These are phyloP conservation scores for Flueggea neowawraea DNA, from an alignment of 441 rosid species.

Conservation along the genomic window DNA sequence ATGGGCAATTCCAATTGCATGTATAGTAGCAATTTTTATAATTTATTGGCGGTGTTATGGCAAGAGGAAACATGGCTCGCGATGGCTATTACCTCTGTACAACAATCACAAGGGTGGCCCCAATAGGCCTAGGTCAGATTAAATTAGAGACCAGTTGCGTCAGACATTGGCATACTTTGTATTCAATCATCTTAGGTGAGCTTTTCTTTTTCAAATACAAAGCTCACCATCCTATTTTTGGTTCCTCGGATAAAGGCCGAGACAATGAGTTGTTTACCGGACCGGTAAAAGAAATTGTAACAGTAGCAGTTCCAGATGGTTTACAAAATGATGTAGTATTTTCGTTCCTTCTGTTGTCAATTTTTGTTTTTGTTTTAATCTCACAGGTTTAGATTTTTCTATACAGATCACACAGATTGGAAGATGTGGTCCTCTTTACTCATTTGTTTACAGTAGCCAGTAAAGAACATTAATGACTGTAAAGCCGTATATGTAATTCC, in stretches of 20 bases:
- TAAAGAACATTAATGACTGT: too few species aligned
- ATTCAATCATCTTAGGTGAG: constrained; percentile 19
- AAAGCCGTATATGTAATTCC: too few species aligned
- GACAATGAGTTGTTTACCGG: constrained; percentile 1
- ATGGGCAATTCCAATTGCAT: constrained; percentile 86
- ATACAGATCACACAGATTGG: too few species aligned
- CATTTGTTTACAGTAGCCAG: too few species aligned
- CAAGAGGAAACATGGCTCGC: constrained; percentile 65
- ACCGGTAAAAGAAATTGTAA: too few species aligned
- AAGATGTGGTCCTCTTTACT: too few species aligned
- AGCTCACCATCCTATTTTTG: constrained; percentile 21
- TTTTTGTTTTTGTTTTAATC: too few species aligned
- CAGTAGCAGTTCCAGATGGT: too few species aligned
- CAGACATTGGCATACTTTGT: constrained; percentile 12
- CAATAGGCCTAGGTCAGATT: constrained; percentile 78
- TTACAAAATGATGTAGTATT: too few species aligned
- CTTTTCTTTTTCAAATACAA: constrained; percentile 22
- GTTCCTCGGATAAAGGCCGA: constrained; percentile 14
- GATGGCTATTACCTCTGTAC: constrained; percentile 75
- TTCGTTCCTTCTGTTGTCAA: too few species aligned
- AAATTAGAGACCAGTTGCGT: constrained; percentile 6
- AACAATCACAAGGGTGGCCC: constrained; percentile 50
- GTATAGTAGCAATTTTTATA: constrained; percentile 42
- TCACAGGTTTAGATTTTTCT: too few species aligned
- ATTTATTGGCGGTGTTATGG: constrained; percentile 89